phyloP scores from a whole-genome alignment of 306 rosid species.

The Prunus salicina region DNA sequence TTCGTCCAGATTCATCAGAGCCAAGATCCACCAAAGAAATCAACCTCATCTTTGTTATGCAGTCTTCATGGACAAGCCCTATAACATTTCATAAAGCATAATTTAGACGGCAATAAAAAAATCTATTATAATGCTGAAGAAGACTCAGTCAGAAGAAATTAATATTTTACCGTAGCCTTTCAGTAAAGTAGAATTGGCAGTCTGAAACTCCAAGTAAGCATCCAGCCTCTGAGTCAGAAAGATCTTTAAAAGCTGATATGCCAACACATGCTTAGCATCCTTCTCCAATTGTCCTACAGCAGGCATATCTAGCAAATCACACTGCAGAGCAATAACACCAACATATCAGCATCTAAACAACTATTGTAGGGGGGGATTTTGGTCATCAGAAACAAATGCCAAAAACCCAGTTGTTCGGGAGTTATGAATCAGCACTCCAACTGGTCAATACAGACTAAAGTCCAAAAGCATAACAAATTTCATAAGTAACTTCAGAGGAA shows the following conservation, averaged over 20 bases:
- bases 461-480: not conserved
- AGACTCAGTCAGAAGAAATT: not conserved
- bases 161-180: constrained; percentile 59
- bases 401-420: not conserved
- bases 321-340: constrained; percentile 41
- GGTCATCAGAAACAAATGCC: not conserved
- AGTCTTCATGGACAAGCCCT: constrained; percentile 91
- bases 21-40: constrained; percentile 87
- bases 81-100: constrained; percentile 15
- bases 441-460: not conserved
- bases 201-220: constrained; percentile 73
- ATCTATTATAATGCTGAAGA: not conserved
- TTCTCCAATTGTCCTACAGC: constrained; percentile 88
- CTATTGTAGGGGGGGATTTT: not conserved
- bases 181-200: constrained; percentile 70
- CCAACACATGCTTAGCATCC: constrained; percentile 67
- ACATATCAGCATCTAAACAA: constrained; percentile 4
- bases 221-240: constrained; percentile 82
- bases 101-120: not conserved
- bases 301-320: constrained; percentile 80
- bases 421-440: not conserved
- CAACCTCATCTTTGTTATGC: constrained; percentile 76
- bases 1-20: constrained; percentile 58
- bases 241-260: constrained; percentile 80
- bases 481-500: not conserved